phyloP scores from a whole-genome alignment of 371 early-diverging fungal species.

The Blyttiomyces sp. region DNA sequence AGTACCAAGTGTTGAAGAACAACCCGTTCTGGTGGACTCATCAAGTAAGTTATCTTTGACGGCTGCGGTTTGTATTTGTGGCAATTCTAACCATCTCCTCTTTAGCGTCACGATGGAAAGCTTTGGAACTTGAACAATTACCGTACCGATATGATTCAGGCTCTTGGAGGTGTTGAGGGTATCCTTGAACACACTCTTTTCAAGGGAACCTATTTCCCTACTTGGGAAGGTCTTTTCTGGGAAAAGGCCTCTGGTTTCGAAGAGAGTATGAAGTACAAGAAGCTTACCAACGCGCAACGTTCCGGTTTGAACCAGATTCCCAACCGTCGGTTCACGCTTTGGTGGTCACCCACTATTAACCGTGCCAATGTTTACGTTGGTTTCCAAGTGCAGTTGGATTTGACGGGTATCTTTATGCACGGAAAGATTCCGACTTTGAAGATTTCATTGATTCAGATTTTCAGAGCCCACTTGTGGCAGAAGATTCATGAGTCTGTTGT shows the following conservation, averaged over 20 bases:
- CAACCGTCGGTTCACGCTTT: constrained; percentile 98
- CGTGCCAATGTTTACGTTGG: constrained; percentile 98
- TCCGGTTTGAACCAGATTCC: constrained; percentile 98
- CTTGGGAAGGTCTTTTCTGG: constrained; percentile 99
- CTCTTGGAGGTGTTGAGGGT: constrained; percentile 97
- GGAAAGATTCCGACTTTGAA: constrained; percentile 99
- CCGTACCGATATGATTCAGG: constrained; percentile 97
- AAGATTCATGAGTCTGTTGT: constrained; percentile 97
- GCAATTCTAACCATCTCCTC: too few species aligned
- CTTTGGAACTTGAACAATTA: constrained; percentile 88
- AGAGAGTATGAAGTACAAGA: constrained; percentile 77
- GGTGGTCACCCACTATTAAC: constrained; percentile 99
- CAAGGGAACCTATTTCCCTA: constrained; percentile 95
- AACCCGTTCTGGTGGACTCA: constrained; percentile 97
- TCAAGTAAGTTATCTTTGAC: too few species aligned
- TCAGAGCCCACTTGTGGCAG: constrained; percentile 99
- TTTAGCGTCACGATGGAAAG: constrained; percentile 95
- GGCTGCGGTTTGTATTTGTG: not conserved
- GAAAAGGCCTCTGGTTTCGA: constrained; percentile 70
- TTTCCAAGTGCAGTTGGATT: constrained; percentile 98
- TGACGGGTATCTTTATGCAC: constrained; percentile 99
- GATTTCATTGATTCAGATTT: constrained; percentile 97
- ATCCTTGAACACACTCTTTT: constrained; percentile 98
- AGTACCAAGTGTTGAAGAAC: constrained; percentile 91
- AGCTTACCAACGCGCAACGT: constrained; percentile 98